Conservation (phyloP, 371 early-diverging fungal genomes). For the Apophysomyces trapeziformis region DNA sequence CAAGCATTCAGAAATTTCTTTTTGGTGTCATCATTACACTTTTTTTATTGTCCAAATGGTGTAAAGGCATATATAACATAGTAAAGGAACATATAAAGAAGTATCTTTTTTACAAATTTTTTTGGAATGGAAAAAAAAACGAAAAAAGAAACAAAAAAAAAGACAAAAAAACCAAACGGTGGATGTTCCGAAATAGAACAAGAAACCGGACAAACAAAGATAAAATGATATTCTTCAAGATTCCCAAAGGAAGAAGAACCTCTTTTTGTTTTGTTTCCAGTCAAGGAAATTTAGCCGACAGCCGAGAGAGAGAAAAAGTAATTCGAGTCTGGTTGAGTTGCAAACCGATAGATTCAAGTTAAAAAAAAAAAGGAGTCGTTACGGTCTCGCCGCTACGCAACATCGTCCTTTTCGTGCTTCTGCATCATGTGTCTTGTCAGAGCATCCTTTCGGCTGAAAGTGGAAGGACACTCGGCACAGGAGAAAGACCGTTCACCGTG, state of each 20-base stretch:
- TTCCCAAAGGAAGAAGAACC: neutral
- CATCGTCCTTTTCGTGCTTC: conserved; percentile 24
- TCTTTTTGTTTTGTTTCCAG: conserved; percentile 7
- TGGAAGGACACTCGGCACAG: conserved; percentile 61
- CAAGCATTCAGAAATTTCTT: no score
- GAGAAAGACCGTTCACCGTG: conserved; percentile 61
- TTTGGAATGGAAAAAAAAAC: conserved; percentile 4
- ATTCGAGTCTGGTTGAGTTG: neutral
- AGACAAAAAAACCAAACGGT: neutral
- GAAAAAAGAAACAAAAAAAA: neutral
- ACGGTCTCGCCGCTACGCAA: neutral
- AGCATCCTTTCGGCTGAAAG: conserved; percentile 76
- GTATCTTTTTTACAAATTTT: conserved; percentile 11
- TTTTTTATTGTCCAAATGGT: no score
- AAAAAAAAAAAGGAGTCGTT: no score
- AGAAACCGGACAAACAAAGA: neutral
- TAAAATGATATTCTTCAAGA: neutral
- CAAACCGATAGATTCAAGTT: no score
- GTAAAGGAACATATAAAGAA: neutral
- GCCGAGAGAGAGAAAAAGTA: neutral
- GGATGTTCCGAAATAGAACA: neutral
- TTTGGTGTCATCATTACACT: no score
- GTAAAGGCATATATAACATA: no score
- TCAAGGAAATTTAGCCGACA: conserved; percentile 6
- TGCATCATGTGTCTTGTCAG: conserved; percentile 54